Percentiles rank a stretch among this genome's conserved stretches.
Evolutionary conservation across 495 filamentous ascomycete species (phyloP).

Genomic region (Durotheca rogersii): DNA sequence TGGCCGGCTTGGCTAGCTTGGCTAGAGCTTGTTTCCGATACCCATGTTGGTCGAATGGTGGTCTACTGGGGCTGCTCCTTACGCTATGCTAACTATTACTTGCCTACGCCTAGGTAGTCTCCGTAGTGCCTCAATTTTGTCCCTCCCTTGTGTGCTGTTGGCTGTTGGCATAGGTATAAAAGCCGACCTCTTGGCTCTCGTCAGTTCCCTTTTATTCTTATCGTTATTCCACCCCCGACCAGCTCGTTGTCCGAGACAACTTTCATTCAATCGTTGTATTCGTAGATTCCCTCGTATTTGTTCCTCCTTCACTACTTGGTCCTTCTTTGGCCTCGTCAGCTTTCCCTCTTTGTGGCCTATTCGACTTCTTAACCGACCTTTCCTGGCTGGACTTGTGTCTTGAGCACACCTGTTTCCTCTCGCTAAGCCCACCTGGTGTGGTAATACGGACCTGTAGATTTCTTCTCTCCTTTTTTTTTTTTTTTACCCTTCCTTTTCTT

Average conservation of each 20-base stretch:
- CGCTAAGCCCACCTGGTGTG: conserved; percentile 29
- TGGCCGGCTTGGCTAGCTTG: conserved; percentile 31
- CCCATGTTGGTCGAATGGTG: conserved; percentile 28
- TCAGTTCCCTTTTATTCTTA: conserved; percentile 13
- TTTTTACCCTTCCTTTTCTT: conserved; percentile 8
- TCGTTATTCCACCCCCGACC: conserved; percentile 23
- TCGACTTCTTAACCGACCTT: conserved; percentile 13
- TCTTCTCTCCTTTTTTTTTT: not conserved
- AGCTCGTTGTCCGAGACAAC: conserved; percentile 32
- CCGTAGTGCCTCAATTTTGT: too few species aligned
- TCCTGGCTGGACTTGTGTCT: conserved; percentile 10
- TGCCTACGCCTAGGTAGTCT: too few species aligned
- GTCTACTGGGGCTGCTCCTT: conserved; percentile 15
- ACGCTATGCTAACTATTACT: too few species aligned
- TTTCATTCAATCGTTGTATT: conserved; percentile 25
- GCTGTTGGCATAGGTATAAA: conserved; percentile 18
- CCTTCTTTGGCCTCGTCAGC: conserved; percentile 10
- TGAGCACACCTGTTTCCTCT: conserved; percentile 7
- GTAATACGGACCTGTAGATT: conserved; percentile 12
- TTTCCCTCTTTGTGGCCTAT: conserved; percentile 19
- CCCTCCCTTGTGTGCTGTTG: conserved; percentile 13
- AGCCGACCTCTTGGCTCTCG: conserved; percentile 27
- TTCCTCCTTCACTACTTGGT: conserved; percentile 9
- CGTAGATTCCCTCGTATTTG: conserved; percentile 15
- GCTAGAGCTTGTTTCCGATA: conserved; percentile 32